These are phyloP conservation scores for Artemisia tridentata DNA, from an alignment of 129 eudicot genomes.

Conservation along the genomic window DNA sequence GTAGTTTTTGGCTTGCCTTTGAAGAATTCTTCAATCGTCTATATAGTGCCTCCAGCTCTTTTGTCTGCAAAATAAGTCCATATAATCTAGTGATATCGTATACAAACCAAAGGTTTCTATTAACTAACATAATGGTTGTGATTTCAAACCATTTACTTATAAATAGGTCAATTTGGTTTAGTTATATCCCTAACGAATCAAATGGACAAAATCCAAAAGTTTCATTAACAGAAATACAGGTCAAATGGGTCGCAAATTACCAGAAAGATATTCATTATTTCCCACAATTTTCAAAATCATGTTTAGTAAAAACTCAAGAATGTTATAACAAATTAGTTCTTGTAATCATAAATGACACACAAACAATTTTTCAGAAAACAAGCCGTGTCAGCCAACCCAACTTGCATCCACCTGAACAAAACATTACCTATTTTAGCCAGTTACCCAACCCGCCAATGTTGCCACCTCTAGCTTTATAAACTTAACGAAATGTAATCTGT, in stretches of 20 bases:
- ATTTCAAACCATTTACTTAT: neutral
- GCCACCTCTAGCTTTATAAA: neutral
- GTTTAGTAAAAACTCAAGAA: too few relatives aligned
- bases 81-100: slow-evolving; percentile 10
- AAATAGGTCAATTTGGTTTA: neutral
- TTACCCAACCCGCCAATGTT: neutral
- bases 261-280: too few relatives aligned
- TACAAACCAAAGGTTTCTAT: slow-evolving; percentile 2
- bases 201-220: neutral
- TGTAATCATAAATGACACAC: too few relatives aligned
- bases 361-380: too few relatives aligned
- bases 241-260: neutral
- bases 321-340: too few relatives aligned
- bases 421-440: neutral
- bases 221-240: neutral
- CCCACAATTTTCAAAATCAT: too few relatives aligned
- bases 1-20: slow-evolving; percentile 48
- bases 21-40: slow-evolving; percentile 77
- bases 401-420: too few relatives aligned
- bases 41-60: slow-evolving; percentile 84
- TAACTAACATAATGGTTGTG: neutral
- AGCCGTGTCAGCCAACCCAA: too few relatives aligned
- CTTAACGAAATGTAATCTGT: neutral
- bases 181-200: neutral
- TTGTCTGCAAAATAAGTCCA: slow-evolving; percentile 47